These are phyloP conservation scores for Rusavskia elegans DNA, from an alignment of 495 filamentous ascomycete genomes.

Conservation along the genomic window DNA sequence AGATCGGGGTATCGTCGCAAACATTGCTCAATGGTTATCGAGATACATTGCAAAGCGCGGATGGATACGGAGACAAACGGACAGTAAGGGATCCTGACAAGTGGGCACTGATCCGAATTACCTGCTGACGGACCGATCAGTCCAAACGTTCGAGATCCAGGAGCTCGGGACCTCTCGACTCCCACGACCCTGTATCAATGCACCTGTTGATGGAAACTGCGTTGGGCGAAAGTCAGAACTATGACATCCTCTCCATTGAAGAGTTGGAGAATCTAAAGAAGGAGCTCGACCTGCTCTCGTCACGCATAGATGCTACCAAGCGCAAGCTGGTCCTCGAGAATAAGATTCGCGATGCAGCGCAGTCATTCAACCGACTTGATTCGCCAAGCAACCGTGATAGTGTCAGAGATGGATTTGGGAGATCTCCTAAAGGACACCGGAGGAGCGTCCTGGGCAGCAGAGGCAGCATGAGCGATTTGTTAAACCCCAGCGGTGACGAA, in stretches of 20 bases:
- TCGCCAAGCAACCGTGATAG: conserved; percentile 30
- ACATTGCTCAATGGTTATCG: conserved; percentile 32
- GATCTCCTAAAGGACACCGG: conserved; percentile 19
- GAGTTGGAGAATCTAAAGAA: conserved; percentile 87
- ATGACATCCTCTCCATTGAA: conserved; percentile 72
- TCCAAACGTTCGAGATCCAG: conserved; percentile 16
- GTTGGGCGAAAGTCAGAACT: conserved; percentile 68
- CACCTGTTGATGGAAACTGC: conserved; percentile 91
- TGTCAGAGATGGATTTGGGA: conserved; percentile 20
- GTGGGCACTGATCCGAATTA: no score
- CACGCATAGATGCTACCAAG: conserved; percentile 62
- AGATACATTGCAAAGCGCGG: conserved; percentile 13
- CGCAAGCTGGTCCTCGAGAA: conserved; percentile 79
- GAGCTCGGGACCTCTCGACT: conserved; percentile 28
- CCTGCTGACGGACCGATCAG: conserved; percentile 1
- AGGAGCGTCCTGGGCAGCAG: conserved; percentile 39
- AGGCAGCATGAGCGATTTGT: conserved; percentile 19
- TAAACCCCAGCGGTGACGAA: conserved; percentile 56
- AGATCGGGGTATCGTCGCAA: conserved; percentile 17
- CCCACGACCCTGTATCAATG: conserved; percentile 45
- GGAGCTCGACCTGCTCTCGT: conserved; percentile 49
- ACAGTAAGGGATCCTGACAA: neutral
- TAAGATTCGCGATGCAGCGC: conserved; percentile 84
- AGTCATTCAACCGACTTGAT: conserved; percentile 67
- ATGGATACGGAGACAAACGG: neutral